phyloP scores from a whole-genome alignment of 768 basidiomycete species.

The Lentinula detonsa region DNA sequence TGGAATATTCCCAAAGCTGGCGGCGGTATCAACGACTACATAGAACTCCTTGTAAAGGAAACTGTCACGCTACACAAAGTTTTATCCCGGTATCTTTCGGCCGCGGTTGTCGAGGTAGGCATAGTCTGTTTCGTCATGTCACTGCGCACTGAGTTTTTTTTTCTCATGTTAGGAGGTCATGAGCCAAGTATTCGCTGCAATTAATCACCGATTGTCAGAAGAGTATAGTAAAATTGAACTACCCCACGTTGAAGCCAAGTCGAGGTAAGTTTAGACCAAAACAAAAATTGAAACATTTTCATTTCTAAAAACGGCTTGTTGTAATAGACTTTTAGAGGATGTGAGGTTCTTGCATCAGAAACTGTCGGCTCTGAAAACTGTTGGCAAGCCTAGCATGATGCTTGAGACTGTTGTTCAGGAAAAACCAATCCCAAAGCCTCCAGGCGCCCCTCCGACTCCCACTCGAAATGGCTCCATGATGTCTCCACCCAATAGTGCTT shows the following conservation, averaged over 20 bases:
- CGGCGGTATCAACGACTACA: conserved; percentile 79
- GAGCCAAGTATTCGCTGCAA: conserved; percentile 90
- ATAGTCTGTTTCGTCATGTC: background rate
- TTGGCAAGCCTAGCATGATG: conserved; percentile 66
- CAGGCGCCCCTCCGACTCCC: conserved; percentile 5
- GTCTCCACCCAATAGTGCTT: conserved; percentile 13
- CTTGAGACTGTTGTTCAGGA: conserved; percentile 83
- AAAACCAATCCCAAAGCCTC: conserved; percentile 49
- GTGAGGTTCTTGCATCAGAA: conserved; percentile 73
- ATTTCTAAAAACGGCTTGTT: conserved; percentile 6
- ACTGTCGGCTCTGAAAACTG: conserved; percentile 68
- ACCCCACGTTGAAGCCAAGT: conserved; percentile 78
- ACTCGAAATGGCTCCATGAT: background rate
- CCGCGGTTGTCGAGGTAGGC: conserved; percentile 76
- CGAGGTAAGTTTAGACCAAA: conserved; percentile 43
- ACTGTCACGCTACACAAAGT: conserved; percentile 95
- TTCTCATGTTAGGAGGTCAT: conserved; percentile 66
- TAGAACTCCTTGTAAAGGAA: conserved; percentile 91
- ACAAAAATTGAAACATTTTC: background rate
- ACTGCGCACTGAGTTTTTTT: conserved; percentile 5
- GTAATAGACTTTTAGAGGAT: conserved; percentile 69
- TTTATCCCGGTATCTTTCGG: conserved; percentile 81
- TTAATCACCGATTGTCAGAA: conserved; percentile 85
- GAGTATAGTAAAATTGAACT: conserved; percentile 82
- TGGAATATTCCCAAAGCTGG: conserved; percentile 65